These are phyloP conservation scores for Chaetoceros tenuissimus DNA, from an alignment of 108 stramenopile species.

Conservation along the genomic window DNA sequence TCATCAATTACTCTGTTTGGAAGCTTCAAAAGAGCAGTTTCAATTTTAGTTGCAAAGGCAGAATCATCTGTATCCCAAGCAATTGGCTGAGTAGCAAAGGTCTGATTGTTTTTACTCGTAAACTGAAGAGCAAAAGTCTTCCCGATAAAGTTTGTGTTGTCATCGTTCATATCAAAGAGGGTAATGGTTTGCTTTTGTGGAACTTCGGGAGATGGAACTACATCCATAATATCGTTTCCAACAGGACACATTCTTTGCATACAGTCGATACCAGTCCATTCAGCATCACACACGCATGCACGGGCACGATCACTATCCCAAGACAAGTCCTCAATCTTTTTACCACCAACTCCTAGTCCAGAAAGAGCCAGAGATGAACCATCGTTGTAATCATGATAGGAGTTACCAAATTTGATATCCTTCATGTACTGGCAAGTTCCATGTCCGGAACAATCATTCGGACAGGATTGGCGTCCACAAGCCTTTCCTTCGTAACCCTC, in stretches of 20 bases:
- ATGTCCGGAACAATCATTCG: constrained; percentile 50
- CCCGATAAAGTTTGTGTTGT: constrained; percentile 21
- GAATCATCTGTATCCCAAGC: constrained; percentile 9
- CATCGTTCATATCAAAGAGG: constrained; percentile 28
- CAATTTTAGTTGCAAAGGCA: constrained; percentile 15
- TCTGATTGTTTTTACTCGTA: constrained; percentile 48
- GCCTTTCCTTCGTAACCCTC: constrained; percentile 47
- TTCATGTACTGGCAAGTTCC: constrained; percentile 49
- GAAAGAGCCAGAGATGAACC: constrained; percentile 27
- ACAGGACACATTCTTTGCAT: constrained; percentile 53
- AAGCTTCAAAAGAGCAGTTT: constrained; percentile 27
- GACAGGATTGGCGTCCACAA: constrained; percentile 40
- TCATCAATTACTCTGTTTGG: constrained; percentile 55
- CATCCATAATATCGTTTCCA: constrained; percentile 66
- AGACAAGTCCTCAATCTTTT: constrained; percentile 12
- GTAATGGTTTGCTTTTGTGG: constrained; percentile 40
- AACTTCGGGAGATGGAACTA: constrained; percentile 29
- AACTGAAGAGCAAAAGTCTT: constrained; percentile 47
- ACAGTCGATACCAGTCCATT: constrained; percentile 60
- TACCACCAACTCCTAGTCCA: constrained; percentile 32
- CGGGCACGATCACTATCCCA: constrained; percentile 68
- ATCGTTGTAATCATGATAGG: constrained; percentile 41
- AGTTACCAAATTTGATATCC: constrained; percentile 37
- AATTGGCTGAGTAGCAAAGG: constrained; percentile 47
- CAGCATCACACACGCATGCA: constrained; percentile 63